Evolutionary conservation across 139 green algal genomes (phyloP).

Genomic region (Closterium sp.): DNA sequence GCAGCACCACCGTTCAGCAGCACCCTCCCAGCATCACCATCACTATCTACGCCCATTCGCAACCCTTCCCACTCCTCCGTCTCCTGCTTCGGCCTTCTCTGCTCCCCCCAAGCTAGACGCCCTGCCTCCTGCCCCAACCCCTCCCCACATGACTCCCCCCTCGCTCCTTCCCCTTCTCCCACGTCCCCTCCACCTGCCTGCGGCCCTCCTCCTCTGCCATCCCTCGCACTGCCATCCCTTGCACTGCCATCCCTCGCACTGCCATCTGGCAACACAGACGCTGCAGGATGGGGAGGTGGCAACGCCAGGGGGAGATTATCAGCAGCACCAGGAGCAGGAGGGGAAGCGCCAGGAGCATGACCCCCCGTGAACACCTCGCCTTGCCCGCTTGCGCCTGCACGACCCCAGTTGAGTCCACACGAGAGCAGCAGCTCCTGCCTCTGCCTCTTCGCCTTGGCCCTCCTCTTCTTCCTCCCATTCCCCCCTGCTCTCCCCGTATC

Average conservation of each 20-base stretch:
- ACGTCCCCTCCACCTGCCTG: background rate
- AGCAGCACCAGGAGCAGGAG: background rate
- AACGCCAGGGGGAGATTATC: background rate
- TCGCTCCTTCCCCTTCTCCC: background rate
- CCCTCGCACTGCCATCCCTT: too few species aligned
- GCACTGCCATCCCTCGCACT: background rate
- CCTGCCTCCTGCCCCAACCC: background rate
- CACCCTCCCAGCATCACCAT: too few species aligned
- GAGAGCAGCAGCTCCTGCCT: background rate
- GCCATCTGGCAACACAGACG: background rate
- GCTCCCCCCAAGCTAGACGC: background rate
- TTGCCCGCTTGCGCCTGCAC: background rate
- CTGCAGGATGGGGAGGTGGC: background rate
- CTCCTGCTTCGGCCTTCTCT: background rate
- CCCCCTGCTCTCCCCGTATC: background rate
- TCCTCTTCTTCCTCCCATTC: background rate
- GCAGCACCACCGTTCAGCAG: too few species aligned
- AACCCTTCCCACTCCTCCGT: background rate
- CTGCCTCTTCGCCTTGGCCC: background rate
- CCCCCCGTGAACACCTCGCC: background rate
- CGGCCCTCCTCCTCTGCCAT: too few species aligned
- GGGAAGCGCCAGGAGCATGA: background rate
- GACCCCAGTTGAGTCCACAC: background rate
- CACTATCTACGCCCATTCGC: too few species aligned
- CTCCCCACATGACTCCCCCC: background rate